A percentile compares a stretch with the other conserved stretches of the same genome.
These are phyloP conservation scores for Leccinum fallax DNA, from an alignment of 1,284 basidiomycete genomes.

Conservation along the genomic window DNA sequence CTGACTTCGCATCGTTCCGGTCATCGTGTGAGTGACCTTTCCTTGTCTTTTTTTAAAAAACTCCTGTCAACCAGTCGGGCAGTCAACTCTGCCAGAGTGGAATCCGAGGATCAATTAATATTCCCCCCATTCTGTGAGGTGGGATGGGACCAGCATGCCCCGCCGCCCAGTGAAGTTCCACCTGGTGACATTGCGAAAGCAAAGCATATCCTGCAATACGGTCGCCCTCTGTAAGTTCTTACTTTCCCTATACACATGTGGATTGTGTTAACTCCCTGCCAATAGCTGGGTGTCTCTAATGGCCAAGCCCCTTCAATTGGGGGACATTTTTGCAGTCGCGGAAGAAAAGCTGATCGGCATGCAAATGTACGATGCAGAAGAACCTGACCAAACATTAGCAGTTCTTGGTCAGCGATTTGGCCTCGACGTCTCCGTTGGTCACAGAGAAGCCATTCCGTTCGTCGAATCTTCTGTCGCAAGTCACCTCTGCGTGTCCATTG, in stretches of 20 bases:
- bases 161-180: too few species aligned
- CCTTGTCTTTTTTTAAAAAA: too few species aligned
- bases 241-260: background rate
- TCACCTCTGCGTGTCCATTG: background rate
- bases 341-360: background rate
- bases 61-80: too few species aligned
- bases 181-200: background rate
- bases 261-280: background rate
- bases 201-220: background rate
- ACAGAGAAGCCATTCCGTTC: background rate
- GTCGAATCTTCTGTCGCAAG: background rate
- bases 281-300: background rate
- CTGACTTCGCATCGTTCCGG: too few species aligned
- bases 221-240: background rate
- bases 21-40: too few species aligned
- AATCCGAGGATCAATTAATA: too few species aligned
- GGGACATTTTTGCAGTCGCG: background rate
- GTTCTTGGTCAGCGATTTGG: background rate
- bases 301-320: background rate
- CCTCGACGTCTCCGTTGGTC: background rate
- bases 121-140: too few species aligned
- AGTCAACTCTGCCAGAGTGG: too few species aligned
- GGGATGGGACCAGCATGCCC: too few species aligned
- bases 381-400: background rate
- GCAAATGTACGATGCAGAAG: fast-evolving